Conservation (phyloP, 2,329 filamentous ascomycete species). For the Albophoma yamanashiensis region DNA sequence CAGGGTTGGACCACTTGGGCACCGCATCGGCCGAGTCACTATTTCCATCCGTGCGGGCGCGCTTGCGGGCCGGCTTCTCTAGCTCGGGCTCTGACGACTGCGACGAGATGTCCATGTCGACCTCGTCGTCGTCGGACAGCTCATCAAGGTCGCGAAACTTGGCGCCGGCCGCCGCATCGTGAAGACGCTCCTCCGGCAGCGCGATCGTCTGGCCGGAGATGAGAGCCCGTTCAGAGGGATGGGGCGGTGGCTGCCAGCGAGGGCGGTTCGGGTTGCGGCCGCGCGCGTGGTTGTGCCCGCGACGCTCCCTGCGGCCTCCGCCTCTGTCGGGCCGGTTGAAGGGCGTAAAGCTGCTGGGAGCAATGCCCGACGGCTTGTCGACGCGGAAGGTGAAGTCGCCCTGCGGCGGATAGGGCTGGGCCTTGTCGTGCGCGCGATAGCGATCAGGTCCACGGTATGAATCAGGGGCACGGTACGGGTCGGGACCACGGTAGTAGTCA, state of each 20-base stretch:
- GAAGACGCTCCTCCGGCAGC: slow-evolving; percentile 34
- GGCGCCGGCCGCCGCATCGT: slow-evolving; percentile 30
- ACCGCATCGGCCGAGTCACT: slow-evolving; percentile 28
- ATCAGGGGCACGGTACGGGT: neutral
- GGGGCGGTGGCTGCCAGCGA: slow-evolving; percentile 26
- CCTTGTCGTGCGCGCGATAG: slow-evolving; percentile 8
- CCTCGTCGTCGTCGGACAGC: slow-evolving; percentile 52
- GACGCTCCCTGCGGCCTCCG: slow-evolving; percentile 13
- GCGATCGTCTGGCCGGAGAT: slow-evolving; percentile 31
- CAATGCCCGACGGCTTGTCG: slow-evolving; percentile 39
- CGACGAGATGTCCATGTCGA: slow-evolving; percentile 52
- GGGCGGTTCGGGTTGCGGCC: slow-evolving; percentile 13
- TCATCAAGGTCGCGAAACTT: slow-evolving; percentile 47
- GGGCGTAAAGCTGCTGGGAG: slow-evolving; percentile 15
- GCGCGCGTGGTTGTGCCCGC: slow-evolving; percentile 10
- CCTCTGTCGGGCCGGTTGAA: slow-evolving; percentile 7
- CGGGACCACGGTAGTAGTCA: slow-evolving; percentile 10
- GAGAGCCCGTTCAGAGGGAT: slow-evolving; percentile 37
- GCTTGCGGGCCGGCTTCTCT: slow-evolving; percentile 31
- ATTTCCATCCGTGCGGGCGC: slow-evolving; percentile 15
- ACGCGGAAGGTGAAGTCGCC: slow-evolving; percentile 47
- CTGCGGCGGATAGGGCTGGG: slow-evolving; percentile 19
- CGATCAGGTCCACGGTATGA: neutral
- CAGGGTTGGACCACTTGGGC: slow-evolving; percentile 91
- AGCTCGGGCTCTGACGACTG: slow-evolving; percentile 12